These are phyloP conservation scores for Achlya hypogyna DNA, from an alignment of 352 stramenopile species.

Conservation along the genomic window DNA sequence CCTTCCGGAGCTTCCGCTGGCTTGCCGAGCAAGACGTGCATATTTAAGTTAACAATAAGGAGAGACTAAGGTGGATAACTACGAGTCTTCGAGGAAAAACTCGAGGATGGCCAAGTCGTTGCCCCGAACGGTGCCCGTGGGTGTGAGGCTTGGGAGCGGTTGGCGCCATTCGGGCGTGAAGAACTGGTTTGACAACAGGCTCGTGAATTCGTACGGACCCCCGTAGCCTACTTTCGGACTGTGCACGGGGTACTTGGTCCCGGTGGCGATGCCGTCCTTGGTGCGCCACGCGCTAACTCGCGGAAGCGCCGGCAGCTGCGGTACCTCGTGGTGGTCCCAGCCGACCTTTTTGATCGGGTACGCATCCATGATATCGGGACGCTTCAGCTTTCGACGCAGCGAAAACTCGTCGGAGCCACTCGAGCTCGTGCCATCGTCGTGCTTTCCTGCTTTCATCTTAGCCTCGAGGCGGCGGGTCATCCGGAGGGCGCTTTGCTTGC, in stretches of 20 bases:
- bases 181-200: neutral
- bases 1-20: no score
- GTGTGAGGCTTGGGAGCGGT: neutral
- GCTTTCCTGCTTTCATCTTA: neutral
- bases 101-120: slow-evolving; percentile 19
- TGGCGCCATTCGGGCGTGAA: slow-evolving; percentile 1
- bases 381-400: neutral
- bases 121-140: neutral
- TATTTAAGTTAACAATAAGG: slow-evolving; percentile 13
- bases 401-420: neutral
- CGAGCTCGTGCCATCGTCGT: neutral
- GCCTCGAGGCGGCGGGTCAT: slow-evolving; percentile 18
- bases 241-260: neutral
- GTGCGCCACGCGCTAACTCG: slow-evolving; percentile 17
- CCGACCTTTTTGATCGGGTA: slow-evolving; percentile 11
- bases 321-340: neutral
- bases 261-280: slow-evolving; percentile 19
- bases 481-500: slow-evolving; percentile 17
- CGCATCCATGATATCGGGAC: neutral
- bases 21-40: neutral
- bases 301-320: neutral
- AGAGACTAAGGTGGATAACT: neutral
- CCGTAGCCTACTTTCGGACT: no score
- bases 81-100: slow-evolving; percentile 19
- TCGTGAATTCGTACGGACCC: neutral